Percentiles rank a stretch among this genome's conserved stretches.
Evolutionary conservation across 164 flowering plant species (phyloP).

Genomic region (Echeveria elegans): DNA sequence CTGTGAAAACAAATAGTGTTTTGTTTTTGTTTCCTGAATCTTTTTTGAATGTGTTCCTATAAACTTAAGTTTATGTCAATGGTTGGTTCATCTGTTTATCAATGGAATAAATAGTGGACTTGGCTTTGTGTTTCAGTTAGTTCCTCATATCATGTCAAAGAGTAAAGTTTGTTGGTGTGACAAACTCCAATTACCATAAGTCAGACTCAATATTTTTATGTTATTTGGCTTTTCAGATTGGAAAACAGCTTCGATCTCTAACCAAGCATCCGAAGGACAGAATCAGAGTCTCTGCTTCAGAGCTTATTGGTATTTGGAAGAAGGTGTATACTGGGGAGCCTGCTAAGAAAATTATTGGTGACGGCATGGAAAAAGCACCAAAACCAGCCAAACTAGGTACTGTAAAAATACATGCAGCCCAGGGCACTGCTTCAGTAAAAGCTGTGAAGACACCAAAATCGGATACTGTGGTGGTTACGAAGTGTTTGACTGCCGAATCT

Average conservation of each 20-base stretch:
- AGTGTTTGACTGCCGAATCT: neutral
- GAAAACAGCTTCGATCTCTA: slow-evolving; percentile 62
- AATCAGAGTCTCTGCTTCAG: slow-evolving; percentile 52
- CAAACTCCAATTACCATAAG: neutral
- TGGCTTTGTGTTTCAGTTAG: neutral
- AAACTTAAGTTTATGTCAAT: neutral
- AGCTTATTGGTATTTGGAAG: slow-evolving; percentile 77
- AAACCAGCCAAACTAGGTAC: slow-evolving; percentile 8
- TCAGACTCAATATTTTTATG: neutral
- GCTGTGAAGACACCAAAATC: slow-evolving; percentile 1
- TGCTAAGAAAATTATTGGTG: slow-evolving; percentile 43
- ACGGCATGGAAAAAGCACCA: slow-evolving; percentile 19
- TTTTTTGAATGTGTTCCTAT: too few relatives aligned
- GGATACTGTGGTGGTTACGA: slow-evolving; percentile 10
- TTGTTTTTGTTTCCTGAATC: neutral
- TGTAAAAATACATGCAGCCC: neutral
- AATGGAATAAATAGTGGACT: neutral
- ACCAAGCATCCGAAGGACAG: slow-evolving; percentile 70
- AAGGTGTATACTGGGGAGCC: slow-evolving; percentile 56
- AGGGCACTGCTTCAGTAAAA: neutral
- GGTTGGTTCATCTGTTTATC: neutral
- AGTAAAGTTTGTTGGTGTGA: neutral
- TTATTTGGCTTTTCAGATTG: slow-evolving; percentile 38
- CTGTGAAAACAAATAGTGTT: too few relatives aligned
- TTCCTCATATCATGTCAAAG: neutral